These are phyloP conservation scores for Monilinia laxa DNA, from an alignment of 2,329 filamentous ascomycete species.

Conservation along the genomic window DNA sequence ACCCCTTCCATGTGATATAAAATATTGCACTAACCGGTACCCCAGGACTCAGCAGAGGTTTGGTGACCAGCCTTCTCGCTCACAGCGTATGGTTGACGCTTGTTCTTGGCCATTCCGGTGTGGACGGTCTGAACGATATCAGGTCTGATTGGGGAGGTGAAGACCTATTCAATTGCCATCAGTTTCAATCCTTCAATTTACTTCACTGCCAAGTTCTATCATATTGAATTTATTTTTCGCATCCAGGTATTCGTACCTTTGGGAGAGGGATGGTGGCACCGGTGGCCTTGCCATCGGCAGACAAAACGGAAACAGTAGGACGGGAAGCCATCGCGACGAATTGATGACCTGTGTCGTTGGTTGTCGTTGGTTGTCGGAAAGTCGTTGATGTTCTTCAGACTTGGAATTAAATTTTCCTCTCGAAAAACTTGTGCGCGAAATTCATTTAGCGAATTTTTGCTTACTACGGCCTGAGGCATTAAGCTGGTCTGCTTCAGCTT, in stretches of 20 bases:
- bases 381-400: constrained; percentile 19
- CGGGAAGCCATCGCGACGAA: constrained; percentile 73
- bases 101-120: constrained; percentile 99
- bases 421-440: constrained; percentile 12
- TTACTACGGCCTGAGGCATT: constrained; percentile 8
- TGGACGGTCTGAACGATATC: constrained; percentile 97
- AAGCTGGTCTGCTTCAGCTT: not conserved
- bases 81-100: constrained; percentile 98
- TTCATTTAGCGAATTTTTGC: constrained; percentile 19
- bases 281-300: constrained; percentile 90
- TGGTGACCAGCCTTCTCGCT: constrained; percentile 99
- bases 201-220: constrained; percentile 10
- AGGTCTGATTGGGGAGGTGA: constrained; percentile 94
- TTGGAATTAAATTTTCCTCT: not conserved
- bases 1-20: constrained; percentile 26
- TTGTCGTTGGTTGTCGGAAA: constrained; percentile 32
- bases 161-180: constrained; percentile 57
- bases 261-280: constrained; percentile 89
- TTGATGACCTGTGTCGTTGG: constrained; percentile 37
- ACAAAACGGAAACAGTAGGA: constrained; percentile 96
- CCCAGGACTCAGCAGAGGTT: constrained; percentile 99
- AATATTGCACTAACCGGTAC: constrained; percentile 76
- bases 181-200: constrained; percentile 28
- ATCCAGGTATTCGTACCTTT: constrained; percentile 46
- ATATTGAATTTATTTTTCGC: constrained; percentile 9